Conservation (phyloP, 1,284 basidiomycete genomes). For the Tilletiaria anomala region DNA sequence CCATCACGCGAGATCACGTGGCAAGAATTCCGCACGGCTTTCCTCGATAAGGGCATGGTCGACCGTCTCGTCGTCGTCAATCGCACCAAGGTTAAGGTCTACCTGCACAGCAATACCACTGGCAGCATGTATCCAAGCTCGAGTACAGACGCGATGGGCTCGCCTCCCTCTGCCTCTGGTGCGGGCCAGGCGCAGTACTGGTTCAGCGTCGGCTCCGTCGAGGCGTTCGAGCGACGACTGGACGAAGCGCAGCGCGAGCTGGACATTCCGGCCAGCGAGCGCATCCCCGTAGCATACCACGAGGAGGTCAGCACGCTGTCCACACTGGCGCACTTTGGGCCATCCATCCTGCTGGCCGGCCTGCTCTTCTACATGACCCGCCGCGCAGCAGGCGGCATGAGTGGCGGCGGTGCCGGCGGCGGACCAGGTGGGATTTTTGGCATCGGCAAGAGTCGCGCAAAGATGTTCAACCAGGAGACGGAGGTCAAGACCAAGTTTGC, state of each 20-base stretch:
- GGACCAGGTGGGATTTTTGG: constrained; percentile 83
- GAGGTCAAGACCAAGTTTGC: constrained; percentile 85
- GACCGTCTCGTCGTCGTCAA: constrained; percentile 90
- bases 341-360: constrained; percentile 78
- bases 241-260: constrained; percentile 87
- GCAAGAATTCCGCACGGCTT: constrained; percentile 92
- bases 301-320: constrained; percentile 78
- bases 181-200: constrained; percentile 49
- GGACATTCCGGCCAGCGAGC: constrained; percentile 75
- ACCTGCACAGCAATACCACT: constrained; percentile 63
- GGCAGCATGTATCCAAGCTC: constrained; percentile 54
- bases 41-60: constrained; percentile 89
- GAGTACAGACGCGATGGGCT: neutral
- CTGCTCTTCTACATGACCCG: constrained; percentile 80
- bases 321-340: constrained; percentile 79
- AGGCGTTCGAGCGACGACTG: constrained; percentile 87
- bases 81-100: constrained; percentile 68
- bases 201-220: constrained; percentile 95
- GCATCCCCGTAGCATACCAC: constrained; percentile 91
- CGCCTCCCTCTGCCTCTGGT: constrained; percentile 8
- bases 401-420: constrained; percentile 39
- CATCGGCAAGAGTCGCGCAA: constrained; percentile 89
- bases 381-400: constrained; percentile 47
- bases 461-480: constrained; percentile 93
- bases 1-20: constrained; percentile 79